Evolutionary conservation across 2,329 filamentous ascomycete species (phyloP).

Genomic region (Diplodia mutila): DNA sequence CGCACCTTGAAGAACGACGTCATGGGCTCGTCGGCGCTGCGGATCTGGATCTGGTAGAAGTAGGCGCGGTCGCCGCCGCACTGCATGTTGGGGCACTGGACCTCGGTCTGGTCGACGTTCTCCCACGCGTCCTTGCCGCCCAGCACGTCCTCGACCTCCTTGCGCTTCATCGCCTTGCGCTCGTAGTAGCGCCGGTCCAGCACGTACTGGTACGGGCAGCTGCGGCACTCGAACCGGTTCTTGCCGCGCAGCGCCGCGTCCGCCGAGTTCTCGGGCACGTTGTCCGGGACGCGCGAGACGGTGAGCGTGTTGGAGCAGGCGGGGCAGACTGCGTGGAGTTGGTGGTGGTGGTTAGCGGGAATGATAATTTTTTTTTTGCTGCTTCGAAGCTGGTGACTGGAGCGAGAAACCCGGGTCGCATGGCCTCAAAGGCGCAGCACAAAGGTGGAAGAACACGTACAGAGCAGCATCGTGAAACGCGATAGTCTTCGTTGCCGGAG

Average conservation of each 20-base stretch:
- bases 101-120: slow-evolving; percentile 82
- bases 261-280: slow-evolving; percentile 44
- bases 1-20: slow-evolving; percentile 88
- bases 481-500: background rate
- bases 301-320: slow-evolving; percentile 83
- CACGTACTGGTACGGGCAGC: slow-evolving; percentile 88
- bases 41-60: slow-evolving; percentile 96
- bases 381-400: background rate
- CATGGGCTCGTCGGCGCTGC: slow-evolving; percentile 98
- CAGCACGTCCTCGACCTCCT: slow-evolving; percentile 87
- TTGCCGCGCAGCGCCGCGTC: slow-evolving; percentile 39
- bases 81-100: slow-evolving; percentile 78
- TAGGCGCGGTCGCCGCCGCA: slow-evolving; percentile 86
- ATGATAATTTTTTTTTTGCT: background rate
- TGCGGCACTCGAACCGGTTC: slow-evolving; percentile 93
- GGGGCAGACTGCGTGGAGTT: slow-evolving; percentile 70
- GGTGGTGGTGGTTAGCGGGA: background rate
- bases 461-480: slow-evolving; percentile 63
- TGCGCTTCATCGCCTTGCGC: slow-evolving; percentile 76
- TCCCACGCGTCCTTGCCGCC: slow-evolving; percentile 88
- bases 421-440: background rate
- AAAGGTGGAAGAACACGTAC: slow-evolving; percentile 48
- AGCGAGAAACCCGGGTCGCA: background rate
- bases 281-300: slow-evolving; percentile 58
- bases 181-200: slow-evolving; percentile 82